Percentiles rank a stretch among this genome's conserved stretches.
These are phyloP conservation scores for Lipomyces yamadae DNA, from an alignment of 805 yeast species.

Conservation along the genomic window DNA sequence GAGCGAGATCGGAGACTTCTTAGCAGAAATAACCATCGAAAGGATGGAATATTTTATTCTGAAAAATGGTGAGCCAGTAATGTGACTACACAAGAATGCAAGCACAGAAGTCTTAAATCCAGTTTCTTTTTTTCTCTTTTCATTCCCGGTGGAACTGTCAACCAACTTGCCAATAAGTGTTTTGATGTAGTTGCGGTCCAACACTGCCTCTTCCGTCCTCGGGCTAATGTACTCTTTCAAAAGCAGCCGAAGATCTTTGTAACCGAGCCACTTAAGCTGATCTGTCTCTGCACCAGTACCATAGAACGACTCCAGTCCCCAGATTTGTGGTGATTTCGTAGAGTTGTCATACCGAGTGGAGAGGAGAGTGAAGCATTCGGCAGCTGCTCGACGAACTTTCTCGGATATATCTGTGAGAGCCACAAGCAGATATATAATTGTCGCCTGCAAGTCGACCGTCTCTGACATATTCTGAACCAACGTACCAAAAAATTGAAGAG, in stretches of 20 bases:
- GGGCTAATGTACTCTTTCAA: slow-evolving; percentile 48
- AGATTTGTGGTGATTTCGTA: slow-evolving; percentile 38
- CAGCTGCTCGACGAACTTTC: slow-evolving; percentile 44
- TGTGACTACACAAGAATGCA: slow-evolving; percentile 74
- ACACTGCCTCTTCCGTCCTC: slow-evolving; percentile 50
- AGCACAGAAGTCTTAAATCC: slow-evolving; percentile 52
- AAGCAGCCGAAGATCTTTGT: slow-evolving; percentile 64
- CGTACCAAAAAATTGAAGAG: slow-evolving; percentile 41
- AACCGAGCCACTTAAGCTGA: slow-evolving; percentile 59
- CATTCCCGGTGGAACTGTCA: slow-evolving; percentile 42
- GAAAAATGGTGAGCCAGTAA: slow-evolving; percentile 57
- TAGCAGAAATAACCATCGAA: slow-evolving; percentile 51
- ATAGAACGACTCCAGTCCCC: slow-evolving; percentile 55
- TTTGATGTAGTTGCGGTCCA: slow-evolving; percentile 56
- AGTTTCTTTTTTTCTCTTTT: slow-evolving; percentile 31
- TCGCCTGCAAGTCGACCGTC: slow-evolving; percentile 45
- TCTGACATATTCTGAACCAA: slow-evolving; percentile 33
- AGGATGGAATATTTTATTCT: slow-evolving; percentile 60
- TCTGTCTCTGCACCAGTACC: slow-evolving; percentile 53
- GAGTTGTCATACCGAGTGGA: slow-evolving; percentile 35
- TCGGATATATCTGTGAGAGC: slow-evolving; percentile 45
- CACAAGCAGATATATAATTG: slow-evolving; percentile 44
- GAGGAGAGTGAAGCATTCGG: slow-evolving; percentile 38
- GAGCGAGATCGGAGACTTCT: slow-evolving; percentile 43
- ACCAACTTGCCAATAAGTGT: slow-evolving; percentile 21